Evolutionary conservation across 2,329 filamentous ascomycete species (phyloP), one percentile per base, ranked within the genome.

Genomic region (Lecanosticta acicola): DNA sequence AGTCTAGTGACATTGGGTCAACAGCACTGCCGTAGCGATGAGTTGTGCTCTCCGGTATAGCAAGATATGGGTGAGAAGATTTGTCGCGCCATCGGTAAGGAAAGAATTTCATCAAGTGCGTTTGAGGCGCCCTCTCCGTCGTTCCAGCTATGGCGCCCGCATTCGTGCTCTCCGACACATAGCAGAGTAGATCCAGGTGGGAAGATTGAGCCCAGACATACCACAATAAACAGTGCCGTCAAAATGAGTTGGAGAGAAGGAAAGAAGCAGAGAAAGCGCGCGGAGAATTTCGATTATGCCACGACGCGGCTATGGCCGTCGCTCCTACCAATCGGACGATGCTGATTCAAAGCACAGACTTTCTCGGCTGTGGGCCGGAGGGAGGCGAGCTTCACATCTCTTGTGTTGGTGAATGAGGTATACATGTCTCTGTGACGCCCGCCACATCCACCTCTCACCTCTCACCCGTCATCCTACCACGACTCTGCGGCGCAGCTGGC

Each of bases 1-100:
- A n/a, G n/a, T n/a, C n/a, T n/a, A n/a, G n/a, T n/a, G n/a, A n/a
- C n/a, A n/a, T n/a, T n/a, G n/a, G n/a, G n/a, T n/a, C n/a, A n/a
- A n/a, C n/a, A n/a, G n/a, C n/a, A n/a, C n/a, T n/a, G n/a, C n/a
- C n/a, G n/a, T n/a, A n/a, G n/a, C n/a, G n/a, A n/a, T n/a, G n/a
- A n/a, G n/a, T n/a, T n/a, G n/a, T n/a, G n/a, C n/a, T n/a, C n/a
- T n/a, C n/a, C n/a, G n/a, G n/a, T n/a, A n/a, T n/a, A n/a, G n/a
- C n/a, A n/a, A n/a, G n/a, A n/a, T n/a, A 29, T 29, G 24, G 13
- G 13, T 17, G 39, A 13, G 18, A 32, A 32, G 36, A 35, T 29
- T 72, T 81, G 78, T 81, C 71, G 78, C 77, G 67, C 74, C 78
- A 76, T 81, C 72, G 77, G 78, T 81, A 82, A 82, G 78, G 79